These are phyloP conservation scores for Colletotrichum sp. DNA, from an alignment of 2,329 filamentous ascomycete genomes.

Conservation along the genomic window DNA sequence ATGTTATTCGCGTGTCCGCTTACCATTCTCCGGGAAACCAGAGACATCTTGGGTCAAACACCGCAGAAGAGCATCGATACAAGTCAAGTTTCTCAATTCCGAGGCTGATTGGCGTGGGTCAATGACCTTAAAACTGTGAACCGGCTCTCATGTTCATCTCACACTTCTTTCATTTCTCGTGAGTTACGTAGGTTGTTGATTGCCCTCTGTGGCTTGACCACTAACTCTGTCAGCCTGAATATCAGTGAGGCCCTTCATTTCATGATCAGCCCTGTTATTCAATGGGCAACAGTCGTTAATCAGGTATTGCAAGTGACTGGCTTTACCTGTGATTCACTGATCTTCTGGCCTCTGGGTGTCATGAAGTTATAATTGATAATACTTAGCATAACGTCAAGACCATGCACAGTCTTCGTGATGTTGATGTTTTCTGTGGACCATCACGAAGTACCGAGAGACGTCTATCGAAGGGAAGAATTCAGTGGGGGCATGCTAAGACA, in stretches of 20 bases:
- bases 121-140: neutral
- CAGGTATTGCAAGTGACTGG: neutral
- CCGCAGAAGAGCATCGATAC: neutral
- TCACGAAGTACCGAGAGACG: neutral
- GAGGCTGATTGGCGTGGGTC: too few relatives aligned
- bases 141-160: neutral
- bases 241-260: neutral
- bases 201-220: neutral
- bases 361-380: neutral
- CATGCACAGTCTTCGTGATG: neutral
- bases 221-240: neutral
- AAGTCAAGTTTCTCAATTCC: neutral
- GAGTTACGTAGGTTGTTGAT: neutral
- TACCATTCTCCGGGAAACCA: neutral
- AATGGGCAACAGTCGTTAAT: fast-evolving
- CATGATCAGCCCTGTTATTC: neutral
- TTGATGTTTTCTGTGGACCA: neutral
- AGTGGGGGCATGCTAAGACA: fast-evolving
- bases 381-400: neutral
- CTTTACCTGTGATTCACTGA: neutral
- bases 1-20: neutral
- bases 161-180: neutral
- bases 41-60: neutral
- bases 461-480: neutral
- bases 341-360: neutral